These are phyloP conservation scores for Claviceps sp. DNA, from an alignment of 2,329 filamentous ascomycete genomes.

Conservation along the genomic window DNA sequence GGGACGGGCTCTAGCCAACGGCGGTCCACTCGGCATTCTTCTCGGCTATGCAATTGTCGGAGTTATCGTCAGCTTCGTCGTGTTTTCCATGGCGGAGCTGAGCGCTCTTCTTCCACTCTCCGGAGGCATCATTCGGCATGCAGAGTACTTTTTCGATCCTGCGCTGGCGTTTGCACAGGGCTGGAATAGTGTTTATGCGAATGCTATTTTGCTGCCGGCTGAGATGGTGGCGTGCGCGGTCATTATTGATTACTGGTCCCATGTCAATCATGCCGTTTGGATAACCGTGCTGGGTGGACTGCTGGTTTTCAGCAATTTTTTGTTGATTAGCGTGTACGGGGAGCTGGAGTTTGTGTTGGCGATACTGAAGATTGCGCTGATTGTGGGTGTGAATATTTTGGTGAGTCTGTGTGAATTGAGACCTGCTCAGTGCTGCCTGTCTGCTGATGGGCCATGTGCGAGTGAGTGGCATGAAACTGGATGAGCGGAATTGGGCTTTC, in stretches of 20 bases:
- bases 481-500: too few relatives aligned
- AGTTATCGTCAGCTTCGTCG: slow-evolving; percentile 31
- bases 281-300: slow-evolving; percentile 41
- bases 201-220: slow-evolving; percentile 37
- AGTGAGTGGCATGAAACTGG: not conserved
- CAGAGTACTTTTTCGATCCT: slow-evolving; percentile 47
- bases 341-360: slow-evolving; percentile 47
- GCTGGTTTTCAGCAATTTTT: slow-evolving; percentile 37
- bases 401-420: slow-evolving; percentile 16
- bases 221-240: slow-evolving; percentile 40
- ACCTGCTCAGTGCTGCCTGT: too few relatives aligned
- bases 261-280: slow-evolving; percentile 40
- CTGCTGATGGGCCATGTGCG: not conserved
- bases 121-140: slow-evolving; percentile 50
- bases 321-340: slow-evolving; percentile 43
- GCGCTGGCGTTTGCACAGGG: slow-evolving; percentile 37
- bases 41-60: slow-evolving; percentile 43
- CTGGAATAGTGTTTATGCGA: slow-evolving; percentile 38
- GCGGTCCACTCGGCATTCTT: slow-evolving; percentile 38
- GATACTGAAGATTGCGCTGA: slow-evolving; percentile 43
- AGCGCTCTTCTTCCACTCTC: slow-evolving; percentile 47
- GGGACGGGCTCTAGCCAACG: slow-evolving; percentile 43
- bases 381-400: slow-evolving; percentile 51
- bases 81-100: slow-evolving; percentile 47
- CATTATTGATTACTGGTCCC: slow-evolving; percentile 30